Base-by-base conservation (phyloP, 176 grass and related monocot species). In the Neostapfia colusana region DNA sequence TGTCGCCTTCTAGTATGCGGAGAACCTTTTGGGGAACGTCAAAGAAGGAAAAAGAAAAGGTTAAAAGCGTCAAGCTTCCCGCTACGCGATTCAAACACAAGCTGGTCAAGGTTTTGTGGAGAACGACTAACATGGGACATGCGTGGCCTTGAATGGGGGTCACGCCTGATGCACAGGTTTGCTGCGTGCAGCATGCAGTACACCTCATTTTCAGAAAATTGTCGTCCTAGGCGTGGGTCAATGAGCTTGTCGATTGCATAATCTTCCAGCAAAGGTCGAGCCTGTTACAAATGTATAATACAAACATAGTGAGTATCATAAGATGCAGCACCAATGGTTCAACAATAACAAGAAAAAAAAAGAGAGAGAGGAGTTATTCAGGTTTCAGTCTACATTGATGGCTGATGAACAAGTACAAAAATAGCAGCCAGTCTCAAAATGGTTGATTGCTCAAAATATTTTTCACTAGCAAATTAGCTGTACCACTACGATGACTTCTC, bases 101-200 rank as follows among this genome's bases (percentile, higher is more conserved):
- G 14, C 20, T 20, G 72, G 16, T 55, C 2, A 63, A 62, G 35
- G 4, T 31, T 48, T 31, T 48, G 54, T 40, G 38, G 8, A 64
- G 39, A 20, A 26, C 1, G 23, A 87, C 81, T 63, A 0, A 83
- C 83, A 40, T 95, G 95, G 40, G 95, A 92, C 91, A 99, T 95
- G 12, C 95, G 95, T 1, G 91, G 95, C 48, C 95, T 84, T 2
- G 83, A 68, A 35, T 87, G 89, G 21, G 95, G 89, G 67, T 99
- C 91, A 0, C 89, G 91, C 65, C 89, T 25, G 42, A 99, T 94
- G 74, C 95, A 99, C 42, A 99, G 70, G 72, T 88, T 95, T 11
- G 91, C 95, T 44, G 95, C 91, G 6, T 90, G 91, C 69, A 99
- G 20, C 95, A 99, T 99, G 55, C 86, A 88, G 73, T 86, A 86